Percentiles rank a stretch among this genome's conserved stretches.
Conservation (phyloP, 345 rosid genomes). For the Aquilaria malaccensis region DNA sequence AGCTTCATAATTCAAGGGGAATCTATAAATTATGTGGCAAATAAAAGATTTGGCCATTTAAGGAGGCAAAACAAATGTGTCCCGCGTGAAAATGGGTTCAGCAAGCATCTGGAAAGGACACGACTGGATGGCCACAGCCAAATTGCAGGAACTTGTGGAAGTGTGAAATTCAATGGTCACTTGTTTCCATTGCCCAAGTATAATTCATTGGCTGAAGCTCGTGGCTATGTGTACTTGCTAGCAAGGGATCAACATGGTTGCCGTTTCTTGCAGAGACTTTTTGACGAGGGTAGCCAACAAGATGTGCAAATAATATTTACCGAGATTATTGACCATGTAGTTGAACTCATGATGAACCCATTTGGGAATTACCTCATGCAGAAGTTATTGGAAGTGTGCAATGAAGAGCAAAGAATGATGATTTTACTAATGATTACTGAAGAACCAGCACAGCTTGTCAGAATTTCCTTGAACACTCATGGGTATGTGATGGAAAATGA, state of each 20-base stretch:
- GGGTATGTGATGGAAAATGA: conserved; percentile 28
- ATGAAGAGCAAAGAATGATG: conserved; percentile 40
- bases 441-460: conserved; percentile 31
- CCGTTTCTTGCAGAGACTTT: conserved; percentile 31
- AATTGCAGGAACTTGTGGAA: conserved; percentile 11
- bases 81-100: conserved; percentile 2
- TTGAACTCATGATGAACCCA: conserved; percentile 44
- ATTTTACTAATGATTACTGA: conserved; percentile 29
- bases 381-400: conserved; percentile 38
- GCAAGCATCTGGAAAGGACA: conserved; percentile 12
- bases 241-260: conserved; percentile 49
- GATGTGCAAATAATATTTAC: conserved; percentile 29
- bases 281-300: conserved; percentile 30
- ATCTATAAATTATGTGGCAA: conserved; percentile 7
- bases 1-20: conserved; percentile 23
- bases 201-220: conserved; percentile 28
- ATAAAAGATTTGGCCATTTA: conserved; percentile 14
- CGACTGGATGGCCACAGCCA: conserved; percentile 11
- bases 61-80: conserved; percentile 8
- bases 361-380: conserved; percentile 55
- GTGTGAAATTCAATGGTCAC: conserved; percentile 10
- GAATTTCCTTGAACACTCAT: conserved; percentile 28
- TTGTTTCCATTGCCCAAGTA: conserved; percentile 9
- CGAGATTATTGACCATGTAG: conserved; percentile 40
- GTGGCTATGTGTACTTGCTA: conserved; percentile 28